These are phyloP conservation scores for Aquilaria malaccensis DNA, from an alignment of 345 rosid species.

Conservation along the genomic window DNA sequence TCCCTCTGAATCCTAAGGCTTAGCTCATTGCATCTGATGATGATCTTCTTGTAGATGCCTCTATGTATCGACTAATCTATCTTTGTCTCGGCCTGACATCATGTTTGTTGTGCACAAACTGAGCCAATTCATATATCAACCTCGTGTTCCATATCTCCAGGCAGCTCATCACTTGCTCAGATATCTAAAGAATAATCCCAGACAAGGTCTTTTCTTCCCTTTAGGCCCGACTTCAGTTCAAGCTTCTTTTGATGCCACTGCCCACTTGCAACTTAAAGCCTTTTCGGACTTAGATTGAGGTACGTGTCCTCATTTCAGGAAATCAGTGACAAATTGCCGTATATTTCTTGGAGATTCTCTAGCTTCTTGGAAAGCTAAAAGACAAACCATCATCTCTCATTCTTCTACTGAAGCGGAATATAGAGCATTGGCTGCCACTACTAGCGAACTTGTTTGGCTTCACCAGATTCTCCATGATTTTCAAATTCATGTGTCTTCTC, in stretches of 20 bases:
- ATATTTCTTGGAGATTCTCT: background rate
- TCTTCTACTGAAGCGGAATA: background rate
- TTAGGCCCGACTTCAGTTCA: background rate
- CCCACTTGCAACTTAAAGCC: background rate
- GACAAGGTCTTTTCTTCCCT: no score
- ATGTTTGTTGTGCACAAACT: background rate
- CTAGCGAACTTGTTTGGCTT: no score
- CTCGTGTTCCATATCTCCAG: background rate
- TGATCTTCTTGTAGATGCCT: background rate
- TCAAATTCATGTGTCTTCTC: no score
- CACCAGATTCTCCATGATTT: background rate
- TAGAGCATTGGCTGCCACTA: background rate
- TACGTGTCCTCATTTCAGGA: background rate
- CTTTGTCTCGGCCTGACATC: background rate
- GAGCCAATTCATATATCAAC: background rate
- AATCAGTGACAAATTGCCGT: background rate
- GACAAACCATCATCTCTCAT: background rate
- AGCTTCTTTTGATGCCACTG: background rate
- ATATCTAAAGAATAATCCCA: no score
- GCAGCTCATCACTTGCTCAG: no score
- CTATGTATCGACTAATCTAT: background rate
- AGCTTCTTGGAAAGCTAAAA: background rate
- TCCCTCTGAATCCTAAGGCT: background rate
- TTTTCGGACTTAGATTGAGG: background rate
- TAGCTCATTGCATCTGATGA: no score